Evolutionary conservation across 768 basidiomycete species (phyloP).

Genomic region (Xerocomellus chrysenteron): DNA sequence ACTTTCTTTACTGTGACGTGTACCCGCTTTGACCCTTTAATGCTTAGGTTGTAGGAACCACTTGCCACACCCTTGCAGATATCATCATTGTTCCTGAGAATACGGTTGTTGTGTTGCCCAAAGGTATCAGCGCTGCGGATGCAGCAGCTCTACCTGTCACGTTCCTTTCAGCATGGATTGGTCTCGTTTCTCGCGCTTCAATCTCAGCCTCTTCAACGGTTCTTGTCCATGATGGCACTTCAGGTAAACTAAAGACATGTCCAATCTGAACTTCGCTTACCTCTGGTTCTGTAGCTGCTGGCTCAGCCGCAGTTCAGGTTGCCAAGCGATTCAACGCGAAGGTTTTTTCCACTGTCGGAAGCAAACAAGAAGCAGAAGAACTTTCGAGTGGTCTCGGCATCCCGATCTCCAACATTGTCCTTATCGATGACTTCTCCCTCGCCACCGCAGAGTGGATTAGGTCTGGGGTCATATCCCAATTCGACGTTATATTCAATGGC

Average conservation of each 20-base stretch:
- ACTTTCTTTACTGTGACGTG: not conserved
- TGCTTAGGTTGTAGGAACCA: conserved; percentile 18
- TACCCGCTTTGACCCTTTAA: not conserved
- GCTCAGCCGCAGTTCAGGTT: conserved; percentile 27
- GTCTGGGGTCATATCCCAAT: conserved; percentile 13
- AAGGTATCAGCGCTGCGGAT: conserved; percentile 12
- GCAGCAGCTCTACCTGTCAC: conserved; percentile 22
- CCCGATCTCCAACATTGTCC: conserved; percentile 7
- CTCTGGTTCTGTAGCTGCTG: conserved; percentile 13
- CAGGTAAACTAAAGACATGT: conserved; percentile 11
- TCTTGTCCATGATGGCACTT: conserved; percentile 27
- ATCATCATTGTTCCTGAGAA: conserved; percentile 15
- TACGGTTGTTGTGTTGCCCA: conserved; percentile 13
- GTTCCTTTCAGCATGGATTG: conserved; percentile 30
- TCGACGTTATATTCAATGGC: conserved; percentile 28
- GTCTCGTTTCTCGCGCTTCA: conserved; percentile 19
- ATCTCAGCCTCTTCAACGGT: conserved; percentile 23
- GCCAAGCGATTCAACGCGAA: conserved; percentile 21
- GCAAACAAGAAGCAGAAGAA: conserved; percentile 10
- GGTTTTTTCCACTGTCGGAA: conserved; percentile 23
- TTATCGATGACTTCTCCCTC: conserved; percentile 13
- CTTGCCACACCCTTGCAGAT: conserved; percentile 17
- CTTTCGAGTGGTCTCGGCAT: conserved; percentile 15
- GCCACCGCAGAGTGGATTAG: conserved; percentile 11
- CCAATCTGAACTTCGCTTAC: not conserved